phyloP scores from a whole-genome alignment of 2,329 filamentous ascomycete genomes.

The Didymella pomorum region DNA sequence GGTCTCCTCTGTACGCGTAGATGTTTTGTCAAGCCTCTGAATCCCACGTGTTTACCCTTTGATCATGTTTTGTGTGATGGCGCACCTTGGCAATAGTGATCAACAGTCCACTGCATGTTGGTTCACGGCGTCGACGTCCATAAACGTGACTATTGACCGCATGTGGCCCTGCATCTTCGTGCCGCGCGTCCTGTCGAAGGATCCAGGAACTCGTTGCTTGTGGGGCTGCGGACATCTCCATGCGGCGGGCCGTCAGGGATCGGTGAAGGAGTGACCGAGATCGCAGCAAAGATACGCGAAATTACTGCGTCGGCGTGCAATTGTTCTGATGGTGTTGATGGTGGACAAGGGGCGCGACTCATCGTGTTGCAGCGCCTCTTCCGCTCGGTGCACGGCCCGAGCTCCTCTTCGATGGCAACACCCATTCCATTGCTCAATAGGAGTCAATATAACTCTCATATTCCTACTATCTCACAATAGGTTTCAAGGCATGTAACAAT shows the following conservation, averaged over 20 bases:
- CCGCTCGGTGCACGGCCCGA: neutral
- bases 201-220: slow-evolving; percentile 2
- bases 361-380: neutral
- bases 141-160: neutral
- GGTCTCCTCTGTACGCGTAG: neutral
- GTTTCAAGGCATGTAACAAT: too few relatives aligned
- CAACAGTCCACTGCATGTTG: neutral
- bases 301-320: neutral
- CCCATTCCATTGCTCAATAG: too few relatives aligned
- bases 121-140: neutral
- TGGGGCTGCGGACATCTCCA: slow-evolving; percentile 5
- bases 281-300: neutral
- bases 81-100: neutral
- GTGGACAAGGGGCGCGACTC: neutral
- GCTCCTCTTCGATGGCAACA: too few relatives aligned
- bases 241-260: slow-evolving; percentile 3
- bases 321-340: neutral
- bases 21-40: neutral
- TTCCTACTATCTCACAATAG: too few relatives aligned
- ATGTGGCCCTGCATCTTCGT: neutral
- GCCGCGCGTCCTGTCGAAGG: slow-evolving; percentile 11
- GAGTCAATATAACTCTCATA: too few relatives aligned
- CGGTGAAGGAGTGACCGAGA: neutral
- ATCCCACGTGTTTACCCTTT: neutral
- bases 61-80: neutral